Conservation (phyloP, 805 yeast genomes). For the Debaryomyces tyrocola region DNA sequence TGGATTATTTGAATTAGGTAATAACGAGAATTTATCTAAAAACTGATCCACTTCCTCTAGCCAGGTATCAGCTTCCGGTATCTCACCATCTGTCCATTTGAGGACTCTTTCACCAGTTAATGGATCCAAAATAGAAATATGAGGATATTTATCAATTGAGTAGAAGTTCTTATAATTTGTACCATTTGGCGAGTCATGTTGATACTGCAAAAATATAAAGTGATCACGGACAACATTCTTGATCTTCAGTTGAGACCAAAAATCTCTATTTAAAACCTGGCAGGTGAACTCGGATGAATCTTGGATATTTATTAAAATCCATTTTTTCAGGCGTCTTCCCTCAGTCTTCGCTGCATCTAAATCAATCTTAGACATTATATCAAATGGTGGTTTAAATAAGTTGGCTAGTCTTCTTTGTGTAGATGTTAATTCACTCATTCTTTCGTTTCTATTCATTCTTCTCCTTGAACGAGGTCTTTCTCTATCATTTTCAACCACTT, state of each 20-base stretch:
- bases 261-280: slow-evolving; percentile 87
- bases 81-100: slow-evolving; percentile 65
- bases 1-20: slow-evolving; percentile 65
- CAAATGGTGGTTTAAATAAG: slow-evolving; percentile 92
- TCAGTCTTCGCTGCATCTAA: slow-evolving; percentile 71
- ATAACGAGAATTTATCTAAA: slow-evolving; percentile 61
- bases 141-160: slow-evolving; percentile 72
- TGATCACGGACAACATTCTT: slow-evolving; percentile 63
- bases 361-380: slow-evolving; percentile 65
- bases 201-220: slow-evolving; percentile 85
- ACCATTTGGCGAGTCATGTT: slow-evolving; percentile 75
- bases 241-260: slow-evolving; percentile 75
- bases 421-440: slow-evolving; percentile 38
- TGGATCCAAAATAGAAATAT: slow-evolving; percentile 89
- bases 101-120: slow-evolving; percentile 89
- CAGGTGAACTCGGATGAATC: slow-evolving; percentile 83
- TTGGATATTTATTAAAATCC: slow-evolving; percentile 89
- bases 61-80: slow-evolving; percentile 63
- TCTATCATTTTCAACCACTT: slow-evolving; percentile 16
- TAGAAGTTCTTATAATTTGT: slow-evolving; percentile 70
- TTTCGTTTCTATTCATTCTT: slow-evolving; percentile 21
- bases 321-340: slow-evolving; percentile 66
- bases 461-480: slow-evolving; percentile 25
- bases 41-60: slow-evolving; percentile 69
- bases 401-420: slow-evolving; percentile 73